Percentiles rank a stretch among this genome's conserved stretches.
These are phyloP conservation scores for Colletotrichum ledebouriae DNA, from an alignment of 2,329 filamentous ascomycete genomes.

Conservation along the genomic window DNA sequence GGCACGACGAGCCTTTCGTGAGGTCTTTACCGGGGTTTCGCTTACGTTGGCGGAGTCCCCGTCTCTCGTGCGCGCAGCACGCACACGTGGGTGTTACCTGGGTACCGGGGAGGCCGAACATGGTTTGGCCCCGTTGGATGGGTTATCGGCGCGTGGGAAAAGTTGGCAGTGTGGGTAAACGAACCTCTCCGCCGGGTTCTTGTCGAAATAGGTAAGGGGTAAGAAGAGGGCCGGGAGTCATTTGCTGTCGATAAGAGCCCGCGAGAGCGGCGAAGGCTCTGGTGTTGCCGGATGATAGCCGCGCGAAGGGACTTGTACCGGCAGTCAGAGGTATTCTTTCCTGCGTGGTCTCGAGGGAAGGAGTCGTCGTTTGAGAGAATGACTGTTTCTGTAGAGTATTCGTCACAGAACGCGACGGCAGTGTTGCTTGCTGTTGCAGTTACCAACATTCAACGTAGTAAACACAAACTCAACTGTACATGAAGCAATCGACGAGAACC, in stretches of 20 bases:
- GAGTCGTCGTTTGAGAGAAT: no score
- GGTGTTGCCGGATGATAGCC: not conserved
- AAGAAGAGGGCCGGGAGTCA: not conserved
- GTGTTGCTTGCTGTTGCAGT: no score
- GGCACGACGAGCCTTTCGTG: no score
- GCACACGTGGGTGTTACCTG: not conserved
- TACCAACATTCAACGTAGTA: no score
- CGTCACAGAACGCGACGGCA: no score
- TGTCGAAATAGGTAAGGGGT: not conserved
- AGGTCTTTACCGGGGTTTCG: not conserved
- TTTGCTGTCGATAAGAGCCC: conserved; percentile 10
- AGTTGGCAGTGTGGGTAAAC: not conserved
- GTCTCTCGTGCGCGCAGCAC: not conserved
- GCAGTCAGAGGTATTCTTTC: no score
- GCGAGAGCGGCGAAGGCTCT: not conserved
- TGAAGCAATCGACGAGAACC: no score
- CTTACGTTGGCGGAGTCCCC: no score
- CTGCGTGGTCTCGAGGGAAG: no score
- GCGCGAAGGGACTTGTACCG: no score
- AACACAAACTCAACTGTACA: no score
- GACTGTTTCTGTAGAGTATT: no score
- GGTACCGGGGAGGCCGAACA: conserved; percentile 3
- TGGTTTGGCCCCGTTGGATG: not conserved
- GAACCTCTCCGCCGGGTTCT: not conserved
- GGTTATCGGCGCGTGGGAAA: not conserved